Base-by-base conservation (phyloP, 1,284 basidiomycete species). In the Malassezia pachydermatis region DNA sequence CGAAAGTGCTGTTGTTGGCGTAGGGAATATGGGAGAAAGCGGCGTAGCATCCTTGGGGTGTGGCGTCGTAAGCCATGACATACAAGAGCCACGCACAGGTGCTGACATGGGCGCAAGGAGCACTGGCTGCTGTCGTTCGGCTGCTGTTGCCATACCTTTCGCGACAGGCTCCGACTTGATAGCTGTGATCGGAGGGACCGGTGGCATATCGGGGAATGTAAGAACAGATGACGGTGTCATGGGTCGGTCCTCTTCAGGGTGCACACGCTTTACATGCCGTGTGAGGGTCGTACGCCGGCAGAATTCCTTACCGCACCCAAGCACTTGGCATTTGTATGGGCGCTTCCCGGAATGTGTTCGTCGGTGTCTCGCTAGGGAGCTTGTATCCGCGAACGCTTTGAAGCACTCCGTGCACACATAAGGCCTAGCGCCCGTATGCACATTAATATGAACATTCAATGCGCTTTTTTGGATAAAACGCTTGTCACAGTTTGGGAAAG, bases 401-500 rank as follows among this genome's bases (percentile, higher is more conserved):
- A 47, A 45, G 48, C 67, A 69, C 82, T 87, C 16, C 78, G 83
- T 13, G 50, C 86, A 89, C 43, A 78, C 79, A 69, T 88, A 86
- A 7, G 86, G 86, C 65, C 85, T 84, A 74, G 88, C 63, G 13
- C 65, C 63, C 1, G 87, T 88, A 64, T 89, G 86, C 7, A 86
- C 84, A 34, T 87, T 81, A 45, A 79, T 76, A 70, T 89, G 86
- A 4, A 89, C 86, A 43, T 84, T 84, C 51, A 89, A 74, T 20
- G 87, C 87, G 2, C 61, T 63, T 36, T 64, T 58, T 44, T 73
- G 63, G 22, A 70, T 68, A 42, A 70, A 70, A 9, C 63, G 63
- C 54, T 69, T 67, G 49, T 59, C 58, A 48, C 68, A 70, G 10
- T 45, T 54, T 11, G 48, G 51, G 30, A 59, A 63, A 2, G 59